A percentile compares a stretch with the other conserved stretches of the same genome.
Evolutionary conservation across 306 rosid genomes (phyloP).

Genomic region (Fagus crenata): DNA sequence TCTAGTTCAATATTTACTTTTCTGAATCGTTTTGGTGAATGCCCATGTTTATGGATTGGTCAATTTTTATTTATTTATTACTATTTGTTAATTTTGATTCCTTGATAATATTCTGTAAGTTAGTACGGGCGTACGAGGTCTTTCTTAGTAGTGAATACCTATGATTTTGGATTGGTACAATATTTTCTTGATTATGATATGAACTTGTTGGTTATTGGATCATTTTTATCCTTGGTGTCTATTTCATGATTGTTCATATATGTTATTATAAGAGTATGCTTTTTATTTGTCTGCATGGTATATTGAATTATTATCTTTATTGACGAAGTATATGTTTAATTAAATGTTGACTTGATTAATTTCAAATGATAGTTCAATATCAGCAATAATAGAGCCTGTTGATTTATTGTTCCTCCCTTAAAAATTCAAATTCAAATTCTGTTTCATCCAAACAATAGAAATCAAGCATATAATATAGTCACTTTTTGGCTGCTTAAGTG

Average conservation of each 20-base stretch:
- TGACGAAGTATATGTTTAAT: not conserved
- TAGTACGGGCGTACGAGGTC: not conserved
- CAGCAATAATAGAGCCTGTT: not conserved
- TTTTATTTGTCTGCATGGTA: not conserved
- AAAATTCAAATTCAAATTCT: not conserved
- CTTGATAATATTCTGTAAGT: not conserved
- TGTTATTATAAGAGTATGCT: not conserved
- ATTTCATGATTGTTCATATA: not conserved
- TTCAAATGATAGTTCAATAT: not conserved
- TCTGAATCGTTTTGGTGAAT: not conserved
- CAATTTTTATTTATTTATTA: not conserved
- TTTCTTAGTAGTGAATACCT: constrained; percentile 1
- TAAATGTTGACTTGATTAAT: not conserved
- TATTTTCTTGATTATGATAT: not conserved
- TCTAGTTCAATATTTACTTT: not conserved
- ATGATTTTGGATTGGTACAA: constrained; percentile 14
- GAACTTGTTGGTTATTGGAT: not conserved
- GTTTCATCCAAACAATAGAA: not conserved
- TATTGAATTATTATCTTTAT: not conserved
- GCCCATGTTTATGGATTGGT: constrained; percentile 22
- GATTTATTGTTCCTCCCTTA: not conserved
- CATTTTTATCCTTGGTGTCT: not conserved
- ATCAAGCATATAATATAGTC: not conserved
- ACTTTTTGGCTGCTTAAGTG: constrained; percentile 8
- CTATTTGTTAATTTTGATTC: not conserved